Evolutionary conservation across 2,329 filamentous ascomycete species (phyloP).

Genomic region (Ophiognomonia clavigignenti-juglandacearum): DNA sequence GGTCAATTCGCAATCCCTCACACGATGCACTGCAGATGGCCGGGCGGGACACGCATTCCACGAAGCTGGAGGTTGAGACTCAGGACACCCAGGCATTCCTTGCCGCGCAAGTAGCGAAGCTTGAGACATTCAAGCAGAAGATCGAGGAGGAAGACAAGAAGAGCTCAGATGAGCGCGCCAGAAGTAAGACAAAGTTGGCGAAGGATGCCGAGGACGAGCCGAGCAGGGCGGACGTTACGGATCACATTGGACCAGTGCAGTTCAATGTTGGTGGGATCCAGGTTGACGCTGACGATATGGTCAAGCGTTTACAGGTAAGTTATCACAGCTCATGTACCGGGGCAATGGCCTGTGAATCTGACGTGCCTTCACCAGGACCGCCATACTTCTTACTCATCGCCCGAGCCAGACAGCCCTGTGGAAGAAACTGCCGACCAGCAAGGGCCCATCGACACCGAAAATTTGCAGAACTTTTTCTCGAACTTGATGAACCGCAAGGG

Average conservation of each 20-base stretch:
- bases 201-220: conserved; percentile 26
- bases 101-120: conserved; percentile 64
- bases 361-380: conserved; percentile 46
- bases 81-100: conserved; percentile 76
- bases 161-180: conserved; percentile 26
- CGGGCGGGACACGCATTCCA: conserved; percentile 41
- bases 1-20: conserved; percentile 71
- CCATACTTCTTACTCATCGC: conserved; percentile 45
- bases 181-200: conserved; percentile 44
- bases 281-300: conserved; percentile 89
- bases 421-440: conserved; percentile 26
- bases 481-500: conserved; percentile 54
- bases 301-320: conserved; percentile 75
- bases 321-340: background rate
- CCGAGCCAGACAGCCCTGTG: conserved; percentile 35
- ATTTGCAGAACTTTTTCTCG: conserved; percentile 55
- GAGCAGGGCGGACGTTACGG: conserved; percentile 48
- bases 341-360: background rate
- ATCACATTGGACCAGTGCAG: conserved; percentile 90
- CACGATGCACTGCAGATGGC: conserved; percentile 55
- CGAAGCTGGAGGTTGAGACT: conserved; percentile 57
- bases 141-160: conserved; percentile 41
- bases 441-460: conserved; percentile 48
- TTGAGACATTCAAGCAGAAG: conserved; percentile 62
- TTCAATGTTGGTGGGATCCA: conserved; percentile 99